Conservation (phyloP, 495 filamentous ascomycete genomes). For the Diplogelasinospora grovesii region DNA sequence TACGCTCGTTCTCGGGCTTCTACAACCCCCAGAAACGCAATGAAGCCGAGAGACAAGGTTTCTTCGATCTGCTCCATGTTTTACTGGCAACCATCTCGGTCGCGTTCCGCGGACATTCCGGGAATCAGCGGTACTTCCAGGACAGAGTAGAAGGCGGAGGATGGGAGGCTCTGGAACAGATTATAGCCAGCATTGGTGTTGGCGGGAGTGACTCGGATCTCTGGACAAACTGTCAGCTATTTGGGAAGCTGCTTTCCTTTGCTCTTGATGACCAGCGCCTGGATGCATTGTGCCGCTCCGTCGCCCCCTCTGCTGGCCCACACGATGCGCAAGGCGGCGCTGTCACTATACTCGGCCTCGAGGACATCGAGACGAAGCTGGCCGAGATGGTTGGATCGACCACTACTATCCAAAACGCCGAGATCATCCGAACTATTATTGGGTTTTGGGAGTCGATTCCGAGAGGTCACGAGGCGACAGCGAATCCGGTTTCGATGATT, state of each 20-base stretch:
- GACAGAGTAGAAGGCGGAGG: constrained; percentile 66
- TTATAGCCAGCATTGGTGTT: constrained; percentile 54
- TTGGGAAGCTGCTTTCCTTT: constrained; percentile 79
- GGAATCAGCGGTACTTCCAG: constrained; percentile 81
- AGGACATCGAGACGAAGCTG: constrained; percentile 35
- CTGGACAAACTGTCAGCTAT: constrained; percentile 65
- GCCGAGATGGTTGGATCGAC: constrained; percentile 44
- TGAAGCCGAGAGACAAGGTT: constrained; percentile 50
- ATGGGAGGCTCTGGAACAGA: constrained; percentile 67
- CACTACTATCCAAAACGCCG: constrained; percentile 54
- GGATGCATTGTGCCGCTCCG: constrained; percentile 41
- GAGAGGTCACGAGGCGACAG: constrained; percentile 29
- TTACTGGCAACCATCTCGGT: constrained; percentile 67
- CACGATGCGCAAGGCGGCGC: constrained; percentile 9
- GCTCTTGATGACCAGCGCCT: constrained; percentile 69
- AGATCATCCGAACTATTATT: constrained; percentile 57
- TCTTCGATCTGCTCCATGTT: constrained; percentile 65
- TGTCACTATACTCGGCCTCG: constrained; percentile 18
- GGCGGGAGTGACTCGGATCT: constrained; percentile 52
- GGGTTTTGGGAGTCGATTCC: constrained; percentile 60
- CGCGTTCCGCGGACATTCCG: constrained; percentile 70
- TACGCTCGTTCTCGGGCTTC: constrained; percentile 61
- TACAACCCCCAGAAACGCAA: constrained; percentile 59
- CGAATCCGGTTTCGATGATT: constrained; percentile 50
- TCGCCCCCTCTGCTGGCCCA: constrained; percentile 11